Base-by-base conservation (phyloP, 2,329 filamentous ascomycete species). In the Thielaviopsis musarum region DNA sequence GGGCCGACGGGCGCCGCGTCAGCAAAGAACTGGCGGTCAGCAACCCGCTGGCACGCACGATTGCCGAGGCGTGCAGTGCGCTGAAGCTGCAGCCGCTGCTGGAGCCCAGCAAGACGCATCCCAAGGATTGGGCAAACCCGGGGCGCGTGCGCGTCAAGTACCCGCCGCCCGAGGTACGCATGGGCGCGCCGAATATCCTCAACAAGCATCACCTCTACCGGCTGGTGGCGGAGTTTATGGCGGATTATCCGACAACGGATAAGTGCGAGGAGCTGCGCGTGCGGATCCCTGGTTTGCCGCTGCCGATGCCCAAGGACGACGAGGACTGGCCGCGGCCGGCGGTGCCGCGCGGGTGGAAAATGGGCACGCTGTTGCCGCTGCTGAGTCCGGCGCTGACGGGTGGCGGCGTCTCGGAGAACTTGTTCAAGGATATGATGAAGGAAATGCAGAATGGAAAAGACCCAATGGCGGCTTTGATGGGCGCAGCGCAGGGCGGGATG, bases 101-200 rank as follows among this genome's bases (percentile, higher is more conserved):
- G 70, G 93, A 98, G 74, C 88, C 91, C 1, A 86, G 87, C 68
- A 95, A 95, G 76, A 80, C 83, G 62, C 93, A 98, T 72, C 93
- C 93, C 6, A 91, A 93, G 73, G 93, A 98, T 75, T 98, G 93
- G 93, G 85, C 86, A 60, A 98, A 98, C 74, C 93, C 93, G 13
- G 93, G 93, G 3, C 80, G 93, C 61, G 88, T 97, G 63, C 83
- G 88, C 65, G 82, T 97, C 56, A 74, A 84, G 67, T 74, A 96
- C n/a, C 85, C 82, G 70, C 73, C 70, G 64, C 66, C 62, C 61
- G 64, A 54, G 52, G 63, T 61, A 7, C 53, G 59, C 21, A n/a
- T 10, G 24, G 60, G 63, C 58, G 64, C 64, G 54, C 59, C 66
- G 49, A 68, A 79, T 67, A 70, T 95, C 59, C 85, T 82, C 70